Evolutionary conservation across 306 rosid species (phyloP).

Genomic region (Fragaria nilgerrensis): DNA sequence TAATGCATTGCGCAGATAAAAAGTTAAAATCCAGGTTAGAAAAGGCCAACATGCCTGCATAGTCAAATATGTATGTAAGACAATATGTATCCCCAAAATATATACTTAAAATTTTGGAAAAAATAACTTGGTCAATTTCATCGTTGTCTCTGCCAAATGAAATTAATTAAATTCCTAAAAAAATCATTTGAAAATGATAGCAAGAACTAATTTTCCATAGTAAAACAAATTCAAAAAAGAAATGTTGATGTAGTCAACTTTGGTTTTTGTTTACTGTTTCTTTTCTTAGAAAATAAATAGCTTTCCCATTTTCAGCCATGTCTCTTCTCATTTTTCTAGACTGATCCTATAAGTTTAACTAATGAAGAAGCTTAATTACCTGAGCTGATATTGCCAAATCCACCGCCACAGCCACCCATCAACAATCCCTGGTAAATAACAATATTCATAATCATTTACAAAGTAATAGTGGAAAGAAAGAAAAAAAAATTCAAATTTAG

Average conservation of each 20-base stretch:
- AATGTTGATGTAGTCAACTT: slow-evolving; percentile 2
- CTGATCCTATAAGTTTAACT: too few species aligned
- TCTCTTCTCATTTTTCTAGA: background rate
- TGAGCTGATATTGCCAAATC: slow-evolving; percentile 65
- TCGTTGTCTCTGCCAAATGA: slow-evolving; percentile 6
- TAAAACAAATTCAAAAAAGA: background rate
- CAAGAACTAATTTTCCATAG: background rate
- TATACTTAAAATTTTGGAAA: background rate
- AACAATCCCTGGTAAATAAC: slow-evolving; percentile 55
- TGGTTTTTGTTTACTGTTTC: background rate
- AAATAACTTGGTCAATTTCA: slow-evolving; percentile 31
- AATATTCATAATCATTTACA: background rate
- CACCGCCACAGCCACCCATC: slow-evolving; percentile 60
- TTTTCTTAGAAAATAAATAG: background rate
- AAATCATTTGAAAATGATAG: background rate
- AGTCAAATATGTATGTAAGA: background rate
- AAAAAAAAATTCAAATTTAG: background rate
- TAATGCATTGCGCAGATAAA: background rate
- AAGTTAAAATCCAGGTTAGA: slow-evolving; percentile 27
- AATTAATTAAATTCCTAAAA: slow-evolving; percentile 11
- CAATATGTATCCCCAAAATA: background rate
- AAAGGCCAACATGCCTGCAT: slow-evolving; percentile 22
- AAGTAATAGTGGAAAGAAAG: background rate
- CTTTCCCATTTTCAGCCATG: background rate
- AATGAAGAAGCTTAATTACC: slow-evolving; percentile 41